Evolutionary conservation across 257 asterid genomes (phyloP).

Genomic region (Galeopsis tetrahit): DNA sequence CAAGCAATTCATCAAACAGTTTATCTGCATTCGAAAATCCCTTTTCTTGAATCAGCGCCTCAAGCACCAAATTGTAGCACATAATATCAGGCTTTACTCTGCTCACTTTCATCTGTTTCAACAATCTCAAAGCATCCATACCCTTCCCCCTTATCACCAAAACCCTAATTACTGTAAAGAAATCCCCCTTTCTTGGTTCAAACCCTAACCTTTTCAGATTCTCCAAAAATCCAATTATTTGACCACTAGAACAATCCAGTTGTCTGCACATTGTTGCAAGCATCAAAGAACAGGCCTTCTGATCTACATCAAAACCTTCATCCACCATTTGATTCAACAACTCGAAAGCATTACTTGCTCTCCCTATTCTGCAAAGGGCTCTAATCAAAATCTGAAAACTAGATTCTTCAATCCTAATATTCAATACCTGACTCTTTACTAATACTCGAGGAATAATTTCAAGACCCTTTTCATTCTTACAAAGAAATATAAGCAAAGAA

Average conservation of each 20-base stretch:
- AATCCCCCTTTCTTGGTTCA: conserved; percentile 54
- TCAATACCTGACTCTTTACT: conserved; percentile 50
- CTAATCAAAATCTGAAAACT: conserved; percentile 58
- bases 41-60: conserved; percentile 45
- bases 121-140: conserved; percentile 48
- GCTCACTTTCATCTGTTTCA: conserved; percentile 57
- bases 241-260: conserved; percentile 29
- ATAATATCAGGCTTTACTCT: conserved; percentile 47
- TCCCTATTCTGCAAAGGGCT: conserved; percentile 66
- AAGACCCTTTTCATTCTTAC: conserved; percentile 46
- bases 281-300: conserved; percentile 53
- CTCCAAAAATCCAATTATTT: conserved; percentile 51
- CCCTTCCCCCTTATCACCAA: conserved; percentile 46
- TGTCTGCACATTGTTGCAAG: conserved; percentile 53
- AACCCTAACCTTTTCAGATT: conserved; percentile 52
- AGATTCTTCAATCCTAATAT: conserved; percentile 63
- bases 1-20: conserved; percentile 86
- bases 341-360: conserved; percentile 47
- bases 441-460: conserved; percentile 55
- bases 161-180: conserved; percentile 51
- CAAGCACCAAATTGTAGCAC: conserved; percentile 66
- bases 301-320: conserved; percentile 57
- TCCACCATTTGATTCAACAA: conserved; percentile 53
- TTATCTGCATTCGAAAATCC: conserved; percentile 55
- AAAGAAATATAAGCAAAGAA: conserved; percentile 57